Conservation (phyloP, 2,329 filamentous ascomycete species). For the Trichoderma polysporum region DNA sequence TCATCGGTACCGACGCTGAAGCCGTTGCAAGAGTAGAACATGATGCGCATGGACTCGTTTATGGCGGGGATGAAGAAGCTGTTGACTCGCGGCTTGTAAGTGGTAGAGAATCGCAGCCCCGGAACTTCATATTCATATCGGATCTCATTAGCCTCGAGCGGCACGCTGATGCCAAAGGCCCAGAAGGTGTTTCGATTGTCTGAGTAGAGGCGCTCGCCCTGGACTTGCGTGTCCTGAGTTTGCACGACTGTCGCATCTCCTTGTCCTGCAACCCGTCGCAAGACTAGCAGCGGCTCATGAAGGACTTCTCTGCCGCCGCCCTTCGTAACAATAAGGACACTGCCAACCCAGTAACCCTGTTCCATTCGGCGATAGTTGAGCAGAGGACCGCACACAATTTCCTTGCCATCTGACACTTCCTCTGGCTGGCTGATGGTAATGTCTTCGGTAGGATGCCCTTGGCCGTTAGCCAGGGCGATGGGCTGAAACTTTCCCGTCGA, state of each 20-base stretch:
- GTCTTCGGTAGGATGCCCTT: slow-evolving; percentile 25
- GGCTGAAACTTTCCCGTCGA: slow-evolving; percentile 45
- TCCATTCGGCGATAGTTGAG: slow-evolving; percentile 78
- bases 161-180: slow-evolving; percentile 80
- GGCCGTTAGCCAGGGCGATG: slow-evolving; percentile 46
- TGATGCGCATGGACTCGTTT: slow-evolving; percentile 90
- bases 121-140: slow-evolving; percentile 78
- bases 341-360: slow-evolving; percentile 75
- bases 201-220: slow-evolving; percentile 59
- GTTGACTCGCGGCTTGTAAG: slow-evolving; percentile 58
- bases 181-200: slow-evolving; percentile 78
- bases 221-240: slow-evolving; percentile 44
- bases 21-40: slow-evolving; percentile 98
- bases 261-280: slow-evolving; percentile 43
- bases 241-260: slow-evolving; percentile 33
- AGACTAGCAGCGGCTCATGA: slow-evolving; percentile 56
- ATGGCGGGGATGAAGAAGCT: slow-evolving; percentile 82
- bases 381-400: slow-evolving; percentile 70
- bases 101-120: slow-evolving; percentile 60
- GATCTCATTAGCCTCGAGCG: slow-evolving; percentile 68
- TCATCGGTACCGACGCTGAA: slow-evolving; percentile 88
- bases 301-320: slow-evolving; percentile 64
- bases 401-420: slow-evolving; percentile 46
- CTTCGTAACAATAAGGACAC: slow-evolving; percentile 77
- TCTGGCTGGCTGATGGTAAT: slow-evolving; percentile 18